Conservation (phyloP, 345 rosid species). For the Reutealis trisperma region DNA sequence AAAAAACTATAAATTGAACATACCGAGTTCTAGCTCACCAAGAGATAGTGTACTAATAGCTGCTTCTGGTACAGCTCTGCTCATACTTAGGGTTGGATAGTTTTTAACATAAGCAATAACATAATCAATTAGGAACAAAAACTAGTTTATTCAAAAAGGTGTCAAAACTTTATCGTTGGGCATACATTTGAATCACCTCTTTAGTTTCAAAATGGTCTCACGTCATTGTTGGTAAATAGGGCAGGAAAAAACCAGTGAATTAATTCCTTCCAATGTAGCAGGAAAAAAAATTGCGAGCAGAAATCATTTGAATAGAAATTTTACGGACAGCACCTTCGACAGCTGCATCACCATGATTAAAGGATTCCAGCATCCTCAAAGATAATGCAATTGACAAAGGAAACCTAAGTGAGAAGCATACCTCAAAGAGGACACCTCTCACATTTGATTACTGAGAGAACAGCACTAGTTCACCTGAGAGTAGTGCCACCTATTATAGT, state of each 20-base stretch:
- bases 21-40: conserved; percentile 8
- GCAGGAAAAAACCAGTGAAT: not conserved
- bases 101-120: conserved; percentile 3
- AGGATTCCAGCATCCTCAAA: conserved; percentile 25
- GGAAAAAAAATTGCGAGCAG: no score
- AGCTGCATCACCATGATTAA: conserved; percentile 15
- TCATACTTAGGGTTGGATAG: not conserved
- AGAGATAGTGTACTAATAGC: conserved; percentile 2
- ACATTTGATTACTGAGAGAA: conserved; percentile 42
- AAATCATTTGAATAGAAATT: not conserved
- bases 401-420: conserved; percentile 58
- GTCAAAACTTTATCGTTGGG: conserved; percentile 2
- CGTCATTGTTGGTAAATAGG: not conserved
- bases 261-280: not conserved
- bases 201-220: not conserved
- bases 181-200: not conserved
- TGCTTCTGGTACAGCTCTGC: conserved; percentile 3
- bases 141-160: not conserved
- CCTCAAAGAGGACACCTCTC: conserved; percentile 62
- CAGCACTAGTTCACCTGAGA: conserved; percentile 42
- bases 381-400: conserved; percentile 30
- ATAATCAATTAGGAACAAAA: not conserved
- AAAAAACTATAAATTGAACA: conserved; percentile 10
- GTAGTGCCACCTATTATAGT: conserved; percentile 40
- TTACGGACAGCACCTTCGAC: conserved; percentile 5